phyloP scores from a whole-genome alignment of 1,139 yeast species.

The Pichia sp. region DNA sequence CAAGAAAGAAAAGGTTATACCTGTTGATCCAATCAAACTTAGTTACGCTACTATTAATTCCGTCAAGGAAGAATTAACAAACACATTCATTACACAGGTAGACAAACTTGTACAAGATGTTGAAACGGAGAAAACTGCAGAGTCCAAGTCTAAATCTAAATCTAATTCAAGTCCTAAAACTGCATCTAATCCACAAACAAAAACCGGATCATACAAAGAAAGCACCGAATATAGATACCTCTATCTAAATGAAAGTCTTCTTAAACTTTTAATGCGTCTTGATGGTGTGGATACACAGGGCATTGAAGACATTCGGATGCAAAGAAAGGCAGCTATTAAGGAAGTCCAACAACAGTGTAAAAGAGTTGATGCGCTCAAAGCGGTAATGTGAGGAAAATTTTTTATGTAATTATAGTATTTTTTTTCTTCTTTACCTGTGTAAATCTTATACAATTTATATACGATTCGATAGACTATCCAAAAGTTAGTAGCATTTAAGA shows the following conservation, averaged over 20 bases:
- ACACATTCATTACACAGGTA: slow-evolving; percentile 2
- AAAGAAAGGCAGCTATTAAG: slow-evolving; percentile 55
- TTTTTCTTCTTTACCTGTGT: not conserved
- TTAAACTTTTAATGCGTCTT: slow-evolving; percentile 58
- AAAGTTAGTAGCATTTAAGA: not conserved
- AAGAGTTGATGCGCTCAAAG: slow-evolving; percentile 19
- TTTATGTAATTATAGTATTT: not conserved
- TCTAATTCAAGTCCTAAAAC: too few species aligned
- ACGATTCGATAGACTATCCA: too few species aligned
- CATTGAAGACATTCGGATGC: slow-evolving; percentile 47
- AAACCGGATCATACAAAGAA: slow-evolving; percentile 8
- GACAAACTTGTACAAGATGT: slow-evolving; percentile 9
- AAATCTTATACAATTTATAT: not conserved
- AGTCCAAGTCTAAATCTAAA: too few species aligned
- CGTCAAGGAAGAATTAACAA: slow-evolving; percentile 1
- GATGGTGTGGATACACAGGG: slow-evolving; percentile 54
- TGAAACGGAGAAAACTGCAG: too few species aligned
- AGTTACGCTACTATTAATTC: slow-evolving; percentile 6
- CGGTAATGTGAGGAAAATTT: slow-evolving; percentile 2
- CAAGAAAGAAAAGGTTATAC: slow-evolving; percentile 7
- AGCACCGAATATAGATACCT: slow-evolving; percentile 42
- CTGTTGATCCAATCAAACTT: slow-evolving; percentile 10
- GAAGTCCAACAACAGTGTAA: slow-evolving; percentile 41
- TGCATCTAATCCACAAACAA: too few species aligned
- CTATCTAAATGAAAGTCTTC: slow-evolving; percentile 58